Conservation (phyloP, 2,329 filamentous ascomycete genomes). For the Blumeriella jaapii region DNA sequence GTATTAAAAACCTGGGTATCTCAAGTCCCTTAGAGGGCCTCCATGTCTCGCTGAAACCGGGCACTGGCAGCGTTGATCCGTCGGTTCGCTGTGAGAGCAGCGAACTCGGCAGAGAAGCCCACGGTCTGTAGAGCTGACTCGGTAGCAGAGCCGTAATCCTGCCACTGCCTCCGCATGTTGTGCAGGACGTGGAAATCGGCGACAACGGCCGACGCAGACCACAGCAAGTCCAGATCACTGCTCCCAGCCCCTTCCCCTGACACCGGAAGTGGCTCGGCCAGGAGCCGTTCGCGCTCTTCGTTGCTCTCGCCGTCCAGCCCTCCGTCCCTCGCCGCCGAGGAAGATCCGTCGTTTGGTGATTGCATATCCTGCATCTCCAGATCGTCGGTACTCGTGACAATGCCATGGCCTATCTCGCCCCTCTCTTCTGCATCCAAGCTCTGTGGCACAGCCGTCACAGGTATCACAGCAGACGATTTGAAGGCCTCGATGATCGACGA, state of each 20-base stretch:
- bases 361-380: conserved; percentile 23
- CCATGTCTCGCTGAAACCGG: conserved; percentile 19
- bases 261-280: conserved; percentile 17
- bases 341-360: conserved; percentile 4
- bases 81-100: conserved; percentile 17
- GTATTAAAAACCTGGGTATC: conserved; percentile 7
- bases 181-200: conserved; percentile 26
- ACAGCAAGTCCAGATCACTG: conserved; percentile 24
- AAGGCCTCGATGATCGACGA: conserved; percentile 25
- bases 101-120: conserved; percentile 22
- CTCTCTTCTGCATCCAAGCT: conserved; percentile 27
- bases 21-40: conserved; percentile 4
- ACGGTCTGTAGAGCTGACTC: conserved; percentile 23
- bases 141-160: conserved; percentile 21
- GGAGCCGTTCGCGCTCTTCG: conserved; percentile 16
- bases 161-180: conserved; percentile 24
- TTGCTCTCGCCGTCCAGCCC: conserved; percentile 10
- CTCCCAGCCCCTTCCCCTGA: conserved; percentile 15
- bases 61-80: conserved; percentile 20
- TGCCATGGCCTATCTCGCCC: conserved; percentile 20
- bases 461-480: conserved; percentile 3
- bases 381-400: conserved; percentile 14
- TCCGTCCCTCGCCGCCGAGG: background rate
- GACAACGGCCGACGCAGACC: conserved; percentile 24
- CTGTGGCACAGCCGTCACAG: conserved; percentile 13